Evolutionary conservation across 345 rosid species (phyloP).

Genomic region (Gynandropsis gynandra): DNA sequence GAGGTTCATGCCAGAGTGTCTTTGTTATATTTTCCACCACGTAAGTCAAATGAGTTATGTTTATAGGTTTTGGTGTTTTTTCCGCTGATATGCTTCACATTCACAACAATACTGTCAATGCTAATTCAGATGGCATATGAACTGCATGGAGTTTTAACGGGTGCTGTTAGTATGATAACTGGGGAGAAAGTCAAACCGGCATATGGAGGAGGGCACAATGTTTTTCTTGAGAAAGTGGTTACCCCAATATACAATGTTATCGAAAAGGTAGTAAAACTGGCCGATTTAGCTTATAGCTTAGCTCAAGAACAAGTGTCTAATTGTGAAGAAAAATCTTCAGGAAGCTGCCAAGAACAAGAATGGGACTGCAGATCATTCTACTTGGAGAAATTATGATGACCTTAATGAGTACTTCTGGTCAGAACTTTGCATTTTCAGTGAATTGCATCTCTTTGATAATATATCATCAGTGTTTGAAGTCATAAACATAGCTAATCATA

Average conservation of each 20-base stretch:
- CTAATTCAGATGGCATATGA: conserved; percentile 77
- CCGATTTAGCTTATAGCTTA: conserved; percentile 14
- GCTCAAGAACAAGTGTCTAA: conserved; percentile 14
- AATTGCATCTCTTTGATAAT: conserved; percentile 8
- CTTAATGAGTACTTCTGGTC: conserved; percentile 91
- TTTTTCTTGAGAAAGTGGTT: conserved; percentile 69
- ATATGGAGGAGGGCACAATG: conserved; percentile 56
- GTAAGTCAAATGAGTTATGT: conserved; percentile 39
- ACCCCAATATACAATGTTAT: conserved; percentile 74
- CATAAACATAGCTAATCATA: conserved; percentile 12
- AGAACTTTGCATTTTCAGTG: conserved; percentile 28
- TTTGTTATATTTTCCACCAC: conserved; percentile 89
- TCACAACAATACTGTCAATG: conserved; percentile 15
- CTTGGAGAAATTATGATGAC: conserved; percentile 99
- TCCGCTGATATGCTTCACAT: conserved; percentile 11
- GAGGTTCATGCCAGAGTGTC: conserved; percentile 92
- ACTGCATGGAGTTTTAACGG: conserved; percentile 63
- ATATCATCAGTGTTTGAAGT: conserved; percentile 7
- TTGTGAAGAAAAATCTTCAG: conserved; percentile 39
- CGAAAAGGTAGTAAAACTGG: conserved; percentile 37
- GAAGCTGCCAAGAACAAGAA: conserved; percentile 74
- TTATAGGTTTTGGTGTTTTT: conserved; percentile 9
- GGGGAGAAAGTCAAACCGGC: conserved; percentile 58
- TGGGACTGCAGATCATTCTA: conserved; percentile 78
- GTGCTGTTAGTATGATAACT: conserved; percentile 43